Percentiles rank a stretch among this genome's conserved stretches.
These are phyloP conservation scores for Inonotus obliquus DNA, from an alignment of 1,284 basidiomycete species.

Conservation along the genomic window DNA sequence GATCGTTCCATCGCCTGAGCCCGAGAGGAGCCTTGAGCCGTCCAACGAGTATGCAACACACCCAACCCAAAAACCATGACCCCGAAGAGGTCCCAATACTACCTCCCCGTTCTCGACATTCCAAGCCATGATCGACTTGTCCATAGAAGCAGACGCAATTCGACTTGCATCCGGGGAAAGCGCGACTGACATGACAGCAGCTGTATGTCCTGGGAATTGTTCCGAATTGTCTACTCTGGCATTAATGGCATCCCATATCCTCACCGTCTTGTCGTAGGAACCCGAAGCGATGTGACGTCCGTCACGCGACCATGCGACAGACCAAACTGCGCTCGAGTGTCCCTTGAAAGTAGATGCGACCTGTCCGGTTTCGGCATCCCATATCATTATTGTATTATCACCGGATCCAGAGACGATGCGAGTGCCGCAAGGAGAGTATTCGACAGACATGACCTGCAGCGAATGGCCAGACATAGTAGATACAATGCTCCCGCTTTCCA, in stretches of 20 bases:
- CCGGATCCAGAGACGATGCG: conserved; percentile 2
- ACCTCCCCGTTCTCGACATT: conserved; percentile 8
- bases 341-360: not conserved
- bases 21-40: conserved; percentile 17
- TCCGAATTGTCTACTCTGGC: not conserved
- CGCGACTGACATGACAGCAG: not conserved
- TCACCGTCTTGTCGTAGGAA: conserved; percentile 14
- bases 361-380: not conserved
- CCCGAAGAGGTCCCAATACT: not conserved
- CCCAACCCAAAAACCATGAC: not conserved
- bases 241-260: conserved; percentile 17
- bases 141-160: not conserved
- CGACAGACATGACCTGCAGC: conserved; percentile 2
- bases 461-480: not conserved
- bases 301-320: not conserved
- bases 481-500: not conserved
- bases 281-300: conserved; percentile 6
- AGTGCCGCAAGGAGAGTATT: conserved; percentile 18
- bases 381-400: not conserved
- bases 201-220: conserved; percentile 2
- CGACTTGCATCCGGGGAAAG: conserved; percentile 4
- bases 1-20: conserved; percentile 4
- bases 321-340: not conserved
- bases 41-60: conserved; percentile 9
- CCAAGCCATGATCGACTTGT: not conserved